A percentile compares a stretch with the other conserved stretches of the same genome.
These are phyloP conservation scores for button mushroom (Agaricus bisporus) DNA, from an alignment of 768 basidiomycete genomes.

Conservation along the genomic window DNA sequence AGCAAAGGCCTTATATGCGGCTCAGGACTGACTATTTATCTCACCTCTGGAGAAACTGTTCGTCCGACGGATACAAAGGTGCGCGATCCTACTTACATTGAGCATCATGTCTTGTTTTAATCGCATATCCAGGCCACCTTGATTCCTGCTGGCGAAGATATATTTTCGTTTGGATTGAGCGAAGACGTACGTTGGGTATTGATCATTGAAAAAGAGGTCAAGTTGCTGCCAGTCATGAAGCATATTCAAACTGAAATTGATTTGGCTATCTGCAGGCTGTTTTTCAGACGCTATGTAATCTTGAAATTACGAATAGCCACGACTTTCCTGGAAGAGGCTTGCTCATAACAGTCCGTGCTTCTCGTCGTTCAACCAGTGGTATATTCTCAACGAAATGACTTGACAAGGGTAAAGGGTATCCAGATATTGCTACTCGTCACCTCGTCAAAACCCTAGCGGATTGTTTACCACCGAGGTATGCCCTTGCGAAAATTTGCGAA, in stretches of 20 bases:
- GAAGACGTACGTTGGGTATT: conserved; percentile 68
- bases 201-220: conserved; percentile 90
- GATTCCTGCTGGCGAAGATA: conserved; percentile 73
- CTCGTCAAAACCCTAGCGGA: conserved; percentile 70
- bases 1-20: conserved; percentile 87
- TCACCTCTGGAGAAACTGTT: conserved; percentile 50
- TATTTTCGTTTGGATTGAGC: conserved; percentile 53
- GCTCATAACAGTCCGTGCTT: conserved; percentile 61
- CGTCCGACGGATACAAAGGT: conserved; percentile 56
- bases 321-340: conserved; percentile 59
- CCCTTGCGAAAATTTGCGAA: neutral
- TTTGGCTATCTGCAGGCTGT: conserved; percentile 56
- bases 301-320: conserved; percentile 43
- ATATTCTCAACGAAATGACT: neutral
- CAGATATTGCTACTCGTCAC: conserved; percentile 87
- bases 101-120: neutral
- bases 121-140: conserved; percentile 52
- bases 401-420: conserved; percentile 90
- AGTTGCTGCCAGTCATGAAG: neutral
- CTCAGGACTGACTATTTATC: conserved; percentile 48
- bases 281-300: conserved; percentile 79
- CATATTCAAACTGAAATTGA: neutral
- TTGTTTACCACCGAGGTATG: conserved; percentile 38
- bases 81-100: conserved; percentile 3
- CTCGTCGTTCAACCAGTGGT: neutral